Evolutionary conservation across 495 filamentous ascomycete genomes (phyloP).

Genomic region (Tricharina praecox): DNA sequence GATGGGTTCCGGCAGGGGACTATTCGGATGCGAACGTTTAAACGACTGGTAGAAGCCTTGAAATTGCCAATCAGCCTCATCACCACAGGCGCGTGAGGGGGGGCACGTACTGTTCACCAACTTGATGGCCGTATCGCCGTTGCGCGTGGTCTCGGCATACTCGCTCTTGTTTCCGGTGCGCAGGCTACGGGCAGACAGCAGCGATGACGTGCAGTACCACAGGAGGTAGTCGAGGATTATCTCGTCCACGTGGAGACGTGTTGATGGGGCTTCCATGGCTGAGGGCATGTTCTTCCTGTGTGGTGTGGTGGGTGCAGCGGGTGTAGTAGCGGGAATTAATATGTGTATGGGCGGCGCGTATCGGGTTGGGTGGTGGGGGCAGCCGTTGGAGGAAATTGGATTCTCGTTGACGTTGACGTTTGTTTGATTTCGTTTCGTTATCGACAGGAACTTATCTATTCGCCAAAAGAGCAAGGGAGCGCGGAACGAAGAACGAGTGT

Average conservation of each 20-base stretch:
- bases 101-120: constrained; percentile 22
- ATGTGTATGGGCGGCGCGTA: too few relatives aligned
- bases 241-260: constrained; percentile 18
- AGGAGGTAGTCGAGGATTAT: constrained; percentile 24
- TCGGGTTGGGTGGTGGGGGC: too few relatives aligned
- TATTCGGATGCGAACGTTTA: constrained; percentile 15
- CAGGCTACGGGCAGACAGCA: constrained; percentile 17
- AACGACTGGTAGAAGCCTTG: constrained; percentile 23
- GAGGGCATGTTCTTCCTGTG: too few relatives aligned
- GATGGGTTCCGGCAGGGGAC: constrained; percentile 13
- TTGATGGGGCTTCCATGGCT: constrained; percentile 1
- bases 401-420: too few relatives aligned
- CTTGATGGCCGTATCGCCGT: constrained; percentile 20
- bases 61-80: background rate
- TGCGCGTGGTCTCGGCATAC: constrained; percentile 19
- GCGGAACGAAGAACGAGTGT: too few relatives aligned
- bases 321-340: too few relatives aligned
- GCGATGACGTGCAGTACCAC: constrained; percentile 19
- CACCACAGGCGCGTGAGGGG: background rate
- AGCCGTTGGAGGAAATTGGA: too few relatives aligned
- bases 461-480: too few relatives aligned
- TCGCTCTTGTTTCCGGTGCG: constrained; percentile 14
- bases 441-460: too few relatives aligned
- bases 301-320: too few relatives aligned
- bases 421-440: too few relatives aligned